Evolutionary conservation across 768 basidiomycete genomes (phyloP).

Genomic region (Rhizopogon vinicolor): DNA sequence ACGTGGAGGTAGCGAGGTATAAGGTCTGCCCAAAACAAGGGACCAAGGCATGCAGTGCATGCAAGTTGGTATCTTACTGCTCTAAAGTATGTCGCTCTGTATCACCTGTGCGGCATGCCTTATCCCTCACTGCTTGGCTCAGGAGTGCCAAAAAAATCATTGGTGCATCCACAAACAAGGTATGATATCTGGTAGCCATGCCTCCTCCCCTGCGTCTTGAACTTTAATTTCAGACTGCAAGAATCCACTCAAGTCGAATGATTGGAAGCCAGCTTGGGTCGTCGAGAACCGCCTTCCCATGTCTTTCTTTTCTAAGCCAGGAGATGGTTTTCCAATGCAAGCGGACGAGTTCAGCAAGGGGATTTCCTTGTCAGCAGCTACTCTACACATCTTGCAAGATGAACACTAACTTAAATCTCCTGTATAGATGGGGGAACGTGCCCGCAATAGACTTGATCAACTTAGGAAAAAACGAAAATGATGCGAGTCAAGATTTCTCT

Average conservation of each 20-base stretch:
- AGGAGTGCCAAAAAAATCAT: conserved; percentile 39
- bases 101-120: not conserved
- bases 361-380: conserved; percentile 20
- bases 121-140: not conserved
- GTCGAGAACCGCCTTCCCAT: conserved; percentile 14
- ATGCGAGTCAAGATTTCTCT: conserved; percentile 11
- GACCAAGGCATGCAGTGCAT: conserved; percentile 22
- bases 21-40: conserved; percentile 27
- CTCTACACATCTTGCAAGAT: not conserved
- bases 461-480: conserved; percentile 16
- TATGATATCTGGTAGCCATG: conserved; percentile 5
- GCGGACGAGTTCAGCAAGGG: conserved; percentile 21
- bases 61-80: conserved; percentile 41
- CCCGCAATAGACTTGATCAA: conserved; percentile 31
- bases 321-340: conserved; percentile 10
- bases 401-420: not conserved
- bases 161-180: conserved; percentile 37
- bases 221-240: conserved; percentile 15
- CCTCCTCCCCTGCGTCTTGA: not conserved
- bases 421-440: conserved; percentile 29
- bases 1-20: conserved; percentile 20
- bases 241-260: conserved; percentile 13
- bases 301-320: conserved; percentile 10
- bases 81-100: conserved; percentile 23
- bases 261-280: conserved; percentile 20